Evolutionary conservation across 441 rosid genomes (phyloP), one percentile per base, ranked within the genome.

Genomic region (Eruca vesicaria): DNA sequence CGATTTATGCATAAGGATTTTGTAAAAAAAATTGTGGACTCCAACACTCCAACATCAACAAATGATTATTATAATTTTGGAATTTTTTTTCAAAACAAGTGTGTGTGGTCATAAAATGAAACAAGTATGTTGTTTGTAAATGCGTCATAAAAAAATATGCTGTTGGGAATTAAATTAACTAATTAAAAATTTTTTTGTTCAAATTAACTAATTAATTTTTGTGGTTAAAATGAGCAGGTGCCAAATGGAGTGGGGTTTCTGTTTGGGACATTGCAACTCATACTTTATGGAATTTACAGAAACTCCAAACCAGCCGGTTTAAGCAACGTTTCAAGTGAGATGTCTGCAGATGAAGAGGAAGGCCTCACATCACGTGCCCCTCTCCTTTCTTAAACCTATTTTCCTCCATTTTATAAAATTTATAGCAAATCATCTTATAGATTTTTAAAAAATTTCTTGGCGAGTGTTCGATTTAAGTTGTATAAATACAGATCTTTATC

Each of bases 211-310:
- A 26, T 14, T 21, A 35, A 11, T 35, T 11, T 50, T 6, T 57
- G 59, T 58, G 56, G 43, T 28, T 35, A 15, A 18, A 63, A 0
- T 56, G 18, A 62, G 26, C 61, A 89, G 98, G 88, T 91, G 50
- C 96, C 98, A 63, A 91, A 89, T 58, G 96, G 91, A 69, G 70
- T 81, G 6, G 97, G 98, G 16, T 88, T 89, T 68, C 16, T 85
- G 14, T 82, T 93, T 36, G 98, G 98, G 81, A 62, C 72, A 55
- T 83, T 84, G 67, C 98, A 91, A 73, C 80, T 91, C 36, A 36
- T 87, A 36, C 83, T 93, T 1, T 89, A 89, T 65, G 92, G 87
- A 10, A 82, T 86, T 9, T 93, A 88, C 77, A 82, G 84, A 81
- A 85, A 84, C 32, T 80, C 82, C 21, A 86, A 82, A 75, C 78